These are phyloP conservation scores for Cadophora gregata DNA, from an alignment of 2,329 filamentous ascomycete genomes.

Conservation along the genomic window DNA sequence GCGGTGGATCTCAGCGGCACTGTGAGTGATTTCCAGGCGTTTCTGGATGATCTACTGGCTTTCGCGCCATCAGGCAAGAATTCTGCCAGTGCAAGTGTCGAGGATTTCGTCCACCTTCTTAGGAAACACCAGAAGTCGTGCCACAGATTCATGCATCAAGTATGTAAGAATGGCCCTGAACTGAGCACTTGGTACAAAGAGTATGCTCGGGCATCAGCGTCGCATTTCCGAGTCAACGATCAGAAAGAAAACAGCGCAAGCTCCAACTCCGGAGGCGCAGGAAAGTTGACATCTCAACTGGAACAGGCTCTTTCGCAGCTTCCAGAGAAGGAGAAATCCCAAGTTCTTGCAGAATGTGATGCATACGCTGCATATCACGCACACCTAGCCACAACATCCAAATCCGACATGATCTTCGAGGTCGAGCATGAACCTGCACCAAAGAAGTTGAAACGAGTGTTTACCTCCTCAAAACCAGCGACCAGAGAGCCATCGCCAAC, in stretches of 20 bases:
- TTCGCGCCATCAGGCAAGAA: slow-evolving; percentile 43
- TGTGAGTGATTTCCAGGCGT: slow-evolving; percentile 68
- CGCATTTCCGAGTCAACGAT: slow-evolving; percentile 23
- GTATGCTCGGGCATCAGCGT: slow-evolving; percentile 28
- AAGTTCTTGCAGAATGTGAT: slow-evolving; percentile 60
- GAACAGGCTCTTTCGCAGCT: slow-evolving; percentile 46
- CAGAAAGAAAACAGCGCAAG: neutral
- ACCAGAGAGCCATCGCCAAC: slow-evolving; percentile 43
- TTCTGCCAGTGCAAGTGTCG: slow-evolving; percentile 42
- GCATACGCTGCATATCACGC: slow-evolving; percentile 65
- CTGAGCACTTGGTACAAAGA: slow-evolving; percentile 28
- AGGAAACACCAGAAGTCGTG: slow-evolving; percentile 66
- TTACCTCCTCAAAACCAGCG: slow-evolving; percentile 32
- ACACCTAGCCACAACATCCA: slow-evolving; percentile 53
- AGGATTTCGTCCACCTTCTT: slow-evolving; percentile 71
- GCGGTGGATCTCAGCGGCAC: slow-evolving; percentile 74
- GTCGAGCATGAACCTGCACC: slow-evolving; percentile 23
- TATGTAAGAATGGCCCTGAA: slow-evolving; percentile 68
- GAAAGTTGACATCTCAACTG: slow-evolving; percentile 23
- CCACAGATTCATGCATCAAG: slow-evolving; percentile 75
- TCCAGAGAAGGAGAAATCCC: slow-evolving; percentile 50
- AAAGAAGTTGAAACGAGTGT: slow-evolving; percentile 25
- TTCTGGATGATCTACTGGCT: slow-evolving; percentile 73
- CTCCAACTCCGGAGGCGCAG: slow-evolving; percentile 17
- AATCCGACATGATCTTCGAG: slow-evolving; percentile 16